A percentile compares a stretch with the other conserved stretches of the same genome.
Conservation (phyloP, 2,329 filamentous ascomycete species). For the Fonsecaea monophora region DNA sequence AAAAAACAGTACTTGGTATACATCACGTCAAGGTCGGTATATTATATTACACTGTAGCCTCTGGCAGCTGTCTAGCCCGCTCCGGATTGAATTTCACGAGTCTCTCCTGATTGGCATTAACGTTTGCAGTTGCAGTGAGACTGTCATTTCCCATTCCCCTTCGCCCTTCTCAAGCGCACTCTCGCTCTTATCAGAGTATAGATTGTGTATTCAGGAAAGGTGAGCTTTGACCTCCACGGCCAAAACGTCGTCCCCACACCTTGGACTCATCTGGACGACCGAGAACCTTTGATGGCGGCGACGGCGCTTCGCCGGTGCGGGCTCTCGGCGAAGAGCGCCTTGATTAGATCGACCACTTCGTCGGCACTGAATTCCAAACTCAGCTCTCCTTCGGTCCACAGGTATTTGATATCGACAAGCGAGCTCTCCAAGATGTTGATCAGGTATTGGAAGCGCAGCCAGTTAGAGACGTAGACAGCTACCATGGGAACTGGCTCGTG, state of each 20-base stretch:
- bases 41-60: no score
- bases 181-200: no score
- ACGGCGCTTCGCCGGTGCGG: constrained; percentile 65
- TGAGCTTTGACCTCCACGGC: background rate
- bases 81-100: no score
- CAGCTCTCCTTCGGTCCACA: constrained; percentile 70
- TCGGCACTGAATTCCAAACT: constrained; percentile 66
- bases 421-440: constrained; percentile 68
- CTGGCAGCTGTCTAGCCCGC: no score
- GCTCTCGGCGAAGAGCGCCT: constrained; percentile 69
- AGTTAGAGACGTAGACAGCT: constrained; percentile 67
- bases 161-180: no score
- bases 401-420: constrained; percentile 69
- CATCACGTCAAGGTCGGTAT: no score
- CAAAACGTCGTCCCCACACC: background rate
- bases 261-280: background rate
- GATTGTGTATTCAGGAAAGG: background rate
- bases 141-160: no score
- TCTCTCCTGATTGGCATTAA: no score
- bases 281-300: constrained; percentile 26
- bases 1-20: no score
- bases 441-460: constrained; percentile 71
- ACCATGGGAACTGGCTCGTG: constrained; percentile 56
- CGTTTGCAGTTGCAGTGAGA: no score
- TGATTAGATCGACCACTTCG: constrained; percentile 68